Evolutionary conservation across 371 early-diverging fungal species (phyloP).

Genomic region (Mucor circinelloides): DNA sequence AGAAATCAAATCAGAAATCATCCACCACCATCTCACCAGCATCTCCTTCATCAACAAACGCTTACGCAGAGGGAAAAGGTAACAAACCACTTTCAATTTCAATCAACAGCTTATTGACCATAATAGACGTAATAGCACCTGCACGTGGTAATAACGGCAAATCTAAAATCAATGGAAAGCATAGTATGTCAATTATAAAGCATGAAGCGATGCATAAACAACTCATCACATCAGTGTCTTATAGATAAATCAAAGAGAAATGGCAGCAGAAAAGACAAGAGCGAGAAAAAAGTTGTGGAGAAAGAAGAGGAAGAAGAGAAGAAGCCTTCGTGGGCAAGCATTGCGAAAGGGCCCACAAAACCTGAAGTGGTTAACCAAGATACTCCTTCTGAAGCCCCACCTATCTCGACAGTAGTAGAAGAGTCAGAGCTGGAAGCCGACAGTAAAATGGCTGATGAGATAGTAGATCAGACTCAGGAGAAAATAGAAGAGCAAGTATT

Average conservation of each 20-base stretch:
- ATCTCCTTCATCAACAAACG: background rate
- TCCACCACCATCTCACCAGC: background rate
- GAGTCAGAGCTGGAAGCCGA: background rate
- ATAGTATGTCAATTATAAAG: background rate
- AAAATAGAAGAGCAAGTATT: background rate
- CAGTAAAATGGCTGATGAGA: background rate
- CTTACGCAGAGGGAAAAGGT: background rate
- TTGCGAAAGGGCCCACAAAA: conserved; percentile 18
- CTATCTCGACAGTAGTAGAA: background rate
- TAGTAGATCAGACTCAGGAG: background rate
- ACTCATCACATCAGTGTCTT: background rate
- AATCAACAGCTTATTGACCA: background rate
- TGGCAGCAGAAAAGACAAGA: conserved; percentile 1
- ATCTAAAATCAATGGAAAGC: background rate
- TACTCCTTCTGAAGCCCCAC: background rate
- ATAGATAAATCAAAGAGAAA: background rate
- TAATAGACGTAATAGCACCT: background rate
- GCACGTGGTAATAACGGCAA: background rate
- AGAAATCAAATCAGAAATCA: background rate
- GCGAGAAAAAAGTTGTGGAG: background rate
- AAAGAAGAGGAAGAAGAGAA: conserved; percentile 2
- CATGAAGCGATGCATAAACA: background rate
- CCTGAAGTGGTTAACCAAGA: background rate
- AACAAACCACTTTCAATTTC: background rate
- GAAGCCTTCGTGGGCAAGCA: conserved; percentile 37